Evolutionary conservation across 257 asterid species (phyloP).

Genomic region (Nyctanthes arbortristis): DNA sequence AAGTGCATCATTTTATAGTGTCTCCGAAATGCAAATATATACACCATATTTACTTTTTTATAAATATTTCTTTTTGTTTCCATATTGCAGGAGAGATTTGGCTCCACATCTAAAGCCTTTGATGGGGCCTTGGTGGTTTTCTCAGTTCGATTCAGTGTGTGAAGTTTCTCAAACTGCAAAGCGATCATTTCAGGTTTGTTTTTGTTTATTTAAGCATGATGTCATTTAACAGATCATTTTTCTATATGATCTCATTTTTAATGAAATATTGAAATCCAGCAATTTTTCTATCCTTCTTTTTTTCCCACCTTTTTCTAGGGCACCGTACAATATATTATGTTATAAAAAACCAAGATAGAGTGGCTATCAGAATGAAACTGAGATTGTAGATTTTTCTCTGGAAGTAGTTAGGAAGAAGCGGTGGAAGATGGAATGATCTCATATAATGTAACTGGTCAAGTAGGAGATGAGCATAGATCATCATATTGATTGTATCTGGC

Average conservation of each 20-base stretch:
- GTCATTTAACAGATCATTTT: not conserved
- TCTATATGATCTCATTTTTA: conserved; percentile 14
- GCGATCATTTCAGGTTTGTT: conserved; percentile 85
- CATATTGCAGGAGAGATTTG: conserved; percentile 78
- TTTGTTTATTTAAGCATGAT: conserved; percentile 25
- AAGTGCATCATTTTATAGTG: not conserved
- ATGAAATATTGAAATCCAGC: not conserved
- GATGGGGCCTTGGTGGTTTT: conserved; percentile 99
- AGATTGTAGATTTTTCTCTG: not conserved
- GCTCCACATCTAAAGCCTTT: conserved; percentile 88
- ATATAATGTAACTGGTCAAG: not conserved
- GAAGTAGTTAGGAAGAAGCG: not conserved
- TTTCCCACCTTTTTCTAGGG: not conserved
- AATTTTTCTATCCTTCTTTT: not conserved
- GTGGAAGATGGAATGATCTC: not conserved
- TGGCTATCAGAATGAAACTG: not conserved
- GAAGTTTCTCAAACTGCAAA: conserved; percentile 98
- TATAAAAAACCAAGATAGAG: not conserved
- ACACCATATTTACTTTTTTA: not conserved
- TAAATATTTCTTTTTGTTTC: conserved; percentile 22
- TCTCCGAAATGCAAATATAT: conserved; percentile 2
- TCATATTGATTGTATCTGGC: not conserved
- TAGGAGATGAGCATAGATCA: conserved; percentile 5
- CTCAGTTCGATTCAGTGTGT: conserved; percentile 86
- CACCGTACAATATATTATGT: not conserved